Evolutionary conservation across 805 yeast species (phyloP), one percentile per base, ranked within the genome.

Genomic region (Candida nonsorbophila): DNA sequence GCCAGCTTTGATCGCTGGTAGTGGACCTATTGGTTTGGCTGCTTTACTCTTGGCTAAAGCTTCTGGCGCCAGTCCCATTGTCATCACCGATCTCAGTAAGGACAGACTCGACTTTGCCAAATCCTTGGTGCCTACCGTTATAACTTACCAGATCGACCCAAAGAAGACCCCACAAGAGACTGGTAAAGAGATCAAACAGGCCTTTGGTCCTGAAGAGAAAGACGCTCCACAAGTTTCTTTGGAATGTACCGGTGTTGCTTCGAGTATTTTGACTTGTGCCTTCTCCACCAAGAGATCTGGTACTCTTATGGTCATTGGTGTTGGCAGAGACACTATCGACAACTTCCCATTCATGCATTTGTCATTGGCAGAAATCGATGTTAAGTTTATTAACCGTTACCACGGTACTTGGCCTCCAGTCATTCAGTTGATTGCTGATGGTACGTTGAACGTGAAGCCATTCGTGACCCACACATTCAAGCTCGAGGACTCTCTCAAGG

Each of bases 1-100:
- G 24, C 27, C 40, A 14, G 29, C 28, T 17, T 16, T 41, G 27
- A 34, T 44, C 27, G 34, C 37, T 12, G 48, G 48, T 4, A 37
- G 41, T 11, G 48, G 48, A 10, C 48, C 48, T 3, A 41, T 43
- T 22, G 48, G 49, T 8, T 37, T 41, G 24, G 36, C 36, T 14
- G 30, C 41, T 9, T 27, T 36, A 14, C 28, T 28, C 13, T 16
- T 41, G 14, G 43, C 44, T 16, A 29, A 32, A 8, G 34, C 34
- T 9, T 28, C 36, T 8, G 49, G 49, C 3, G 44, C 43, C 4
- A 25, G 24, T 21, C 40, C 39, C 8, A 29, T 44, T 17, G 35
- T 38, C 14, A 38, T 36, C 10, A 30, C 35, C 16, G 49, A 44
- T 31, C 33, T 44, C 11, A 31, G 37, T 15, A 34, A 36, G 8